These are phyloP conservation scores for Gentiana macrophylla DNA, from an alignment of 257 asterid genomes.

Conservation along the genomic window DNA sequence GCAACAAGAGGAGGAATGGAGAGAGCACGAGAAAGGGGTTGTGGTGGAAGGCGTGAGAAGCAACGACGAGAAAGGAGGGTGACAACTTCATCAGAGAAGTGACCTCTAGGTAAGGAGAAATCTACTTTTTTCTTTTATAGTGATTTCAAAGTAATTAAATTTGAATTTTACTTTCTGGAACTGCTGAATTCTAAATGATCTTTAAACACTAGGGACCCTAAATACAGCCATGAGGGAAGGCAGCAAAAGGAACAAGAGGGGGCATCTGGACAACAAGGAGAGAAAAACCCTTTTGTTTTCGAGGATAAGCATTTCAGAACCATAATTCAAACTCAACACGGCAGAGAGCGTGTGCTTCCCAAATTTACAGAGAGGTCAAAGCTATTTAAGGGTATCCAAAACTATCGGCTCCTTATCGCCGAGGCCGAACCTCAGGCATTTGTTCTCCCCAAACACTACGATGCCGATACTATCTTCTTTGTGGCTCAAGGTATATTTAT, in stretches of 20 bases:
- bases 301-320: constrained; percentile 44
- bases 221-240: constrained; percentile 1
- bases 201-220: no score
- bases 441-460: constrained; percentile 49
- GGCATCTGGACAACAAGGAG: constrained; percentile 1
- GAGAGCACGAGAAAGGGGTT: no score
- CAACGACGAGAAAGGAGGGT: no score
- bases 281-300: constrained; percentile 41
- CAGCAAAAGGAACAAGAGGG: background rate
- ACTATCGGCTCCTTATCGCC: constrained; percentile 34
- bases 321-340: constrained; percentile 31
- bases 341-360: constrained; percentile 45
- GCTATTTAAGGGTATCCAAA: constrained; percentile 49
- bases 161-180: no score
- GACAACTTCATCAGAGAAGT: no score
- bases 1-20: no score
- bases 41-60: no score
- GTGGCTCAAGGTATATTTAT: constrained; percentile 42
- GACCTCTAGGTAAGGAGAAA: no score
- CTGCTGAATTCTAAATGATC: no score
- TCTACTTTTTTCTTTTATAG: no score
- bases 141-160: no score
- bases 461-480: constrained; percentile 42
- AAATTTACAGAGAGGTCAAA: constrained; percentile 44
- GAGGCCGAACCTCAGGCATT: constrained; percentile 70